Evolutionary conservation across 306 rosid genomes (phyloP), one percentile per base, ranked within the genome.

Genomic region (Datisca glomerata): DNA sequence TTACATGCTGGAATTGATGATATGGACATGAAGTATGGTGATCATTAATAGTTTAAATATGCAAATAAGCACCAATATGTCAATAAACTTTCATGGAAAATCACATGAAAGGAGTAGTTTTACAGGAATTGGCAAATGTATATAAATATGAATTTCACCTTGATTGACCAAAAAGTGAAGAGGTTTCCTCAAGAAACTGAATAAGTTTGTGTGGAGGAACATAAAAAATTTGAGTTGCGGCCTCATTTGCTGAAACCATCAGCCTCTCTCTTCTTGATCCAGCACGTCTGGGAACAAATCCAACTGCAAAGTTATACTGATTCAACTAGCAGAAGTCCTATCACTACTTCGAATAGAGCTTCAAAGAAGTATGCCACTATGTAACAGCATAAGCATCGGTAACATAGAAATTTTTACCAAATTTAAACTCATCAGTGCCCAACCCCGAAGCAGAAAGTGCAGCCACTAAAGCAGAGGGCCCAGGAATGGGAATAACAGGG

Each of bases 181-280:
- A 73, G 65, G 74, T 44, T 61, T 89, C 93, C 31, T 80, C 95
- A 15, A 84, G 74, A 63, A 89, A 84, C 65, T 75, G 86, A 47
- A 44, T 50, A 55, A 89, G 81, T 68, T 84, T 84, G 71, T 89
- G 98, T 6, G 98, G 98, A 39, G 98, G 96, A 22, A 89, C 95
- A 3, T 75, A 84, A 64, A 80, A 89, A 61, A 89, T 78, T 42
- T 89, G 98, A 10, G 96, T 89, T 7, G 75, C 43, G 8, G 51
- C 65, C 65, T 84, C 92, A 45, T 69, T 68, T 2, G 91, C 93
- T 29, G 95, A 84, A 53, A 67, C 65, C 71, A 44, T 57, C 17
- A 84, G 78, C 60, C 91, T 77, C 69, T 78, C 76, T 58, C 65
- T 84, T 68, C 98, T 84, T 11, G 84, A 64, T 33, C 78, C 77